Base-by-base conservation (phyloP, 2,329 filamentous ascomycete genomes). In the Cladosporium sp. region DNA sequence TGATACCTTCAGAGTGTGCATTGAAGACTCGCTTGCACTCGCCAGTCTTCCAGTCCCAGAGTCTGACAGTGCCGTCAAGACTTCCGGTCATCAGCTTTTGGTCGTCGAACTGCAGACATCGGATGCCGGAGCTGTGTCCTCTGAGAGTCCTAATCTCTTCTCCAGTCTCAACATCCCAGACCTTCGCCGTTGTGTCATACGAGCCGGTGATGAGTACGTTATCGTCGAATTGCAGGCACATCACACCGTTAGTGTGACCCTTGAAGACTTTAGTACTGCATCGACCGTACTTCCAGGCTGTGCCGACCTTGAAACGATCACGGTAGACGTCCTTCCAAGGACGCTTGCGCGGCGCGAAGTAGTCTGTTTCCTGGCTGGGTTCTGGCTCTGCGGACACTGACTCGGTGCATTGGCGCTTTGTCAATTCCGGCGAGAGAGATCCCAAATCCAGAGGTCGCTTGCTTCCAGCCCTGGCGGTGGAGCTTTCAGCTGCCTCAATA, bases 271-370 rank as follows among this genome's bases (percentile, higher is more conserved):
- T 92, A 65, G 90, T 88, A 6, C 87, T 87, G 75, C 88, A 97
- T 38, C 93, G 86, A 3, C 94, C 93, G 64, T 96, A 92, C 73
- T 96, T 96, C 94, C 94, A 99, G 73, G 97, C 97, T 61, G 88
- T 94, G 54, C 94, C 93, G 50, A 99, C 92, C 72, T 93, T 94
- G 80, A 93, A 97, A 15, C 90, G 85, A 72, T 97, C 93, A 63
- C 91, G 89, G 78, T 99, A 99, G 1, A 99, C 90, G 61, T 96
- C 92, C 74, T 99, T 99, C 94, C 94, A 99, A 0, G 88, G 92
- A 30, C 91, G 76, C 62, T 76, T 76, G 20, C 75, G 73, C 14
- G 78, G 78, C 60, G 79, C 78, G 66, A 82, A 81, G 64, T 80
- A 81, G 7, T 63, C 64, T 8, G 59, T 60, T 15, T 60, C 61